Evolutionary conservation across 768 basidiomycete species (phyloP).

Genomic region (Megacollybia marginata): DNA sequence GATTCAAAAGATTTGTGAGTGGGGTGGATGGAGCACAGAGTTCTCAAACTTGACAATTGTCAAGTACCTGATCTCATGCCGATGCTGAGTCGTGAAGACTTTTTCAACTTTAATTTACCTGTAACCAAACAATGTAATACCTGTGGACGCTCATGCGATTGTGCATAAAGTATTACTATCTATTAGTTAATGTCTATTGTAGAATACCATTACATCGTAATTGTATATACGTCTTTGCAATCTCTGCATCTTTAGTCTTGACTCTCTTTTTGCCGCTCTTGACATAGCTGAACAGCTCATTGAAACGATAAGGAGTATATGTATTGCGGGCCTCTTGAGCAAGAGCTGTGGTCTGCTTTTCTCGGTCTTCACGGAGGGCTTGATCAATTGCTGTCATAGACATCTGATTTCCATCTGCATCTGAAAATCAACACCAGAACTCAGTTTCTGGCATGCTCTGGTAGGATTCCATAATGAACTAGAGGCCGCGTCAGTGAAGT

Average conservation of each 20-base stretch:
- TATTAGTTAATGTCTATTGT: too few species aligned
- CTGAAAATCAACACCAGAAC: neutral
- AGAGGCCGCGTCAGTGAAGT: neutral
- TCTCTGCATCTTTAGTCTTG: neutral
- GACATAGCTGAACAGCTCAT: neutral
- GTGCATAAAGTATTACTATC: conserved; percentile 12
- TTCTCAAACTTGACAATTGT: conserved; percentile 32
- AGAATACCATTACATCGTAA: too few species aligned
- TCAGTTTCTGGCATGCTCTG: neutral
- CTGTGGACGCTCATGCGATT: conserved; percentile 25
- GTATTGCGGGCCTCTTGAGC: neutral
- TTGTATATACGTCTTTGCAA: neutral
- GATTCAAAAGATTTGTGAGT: conserved; percentile 30
- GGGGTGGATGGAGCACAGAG: conserved; percentile 39
- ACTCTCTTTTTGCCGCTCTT: neutral
- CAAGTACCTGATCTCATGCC: conserved; percentile 33
- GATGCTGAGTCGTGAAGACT: conserved; percentile 23
- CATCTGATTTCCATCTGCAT: neutral
- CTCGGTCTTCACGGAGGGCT: neutral
- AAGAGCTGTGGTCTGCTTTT: neutral
- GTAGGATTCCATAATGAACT: neutral
- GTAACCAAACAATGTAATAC: conserved; percentile 16
- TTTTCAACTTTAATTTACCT: conserved; percentile 22
- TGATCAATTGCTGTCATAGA: neutral
- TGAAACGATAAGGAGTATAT: too few species aligned